These are phyloP conservation scores for Carex pumila DNA, from an alignment of 176 grass and related monocot genomes.

Conservation along the genomic window DNA sequence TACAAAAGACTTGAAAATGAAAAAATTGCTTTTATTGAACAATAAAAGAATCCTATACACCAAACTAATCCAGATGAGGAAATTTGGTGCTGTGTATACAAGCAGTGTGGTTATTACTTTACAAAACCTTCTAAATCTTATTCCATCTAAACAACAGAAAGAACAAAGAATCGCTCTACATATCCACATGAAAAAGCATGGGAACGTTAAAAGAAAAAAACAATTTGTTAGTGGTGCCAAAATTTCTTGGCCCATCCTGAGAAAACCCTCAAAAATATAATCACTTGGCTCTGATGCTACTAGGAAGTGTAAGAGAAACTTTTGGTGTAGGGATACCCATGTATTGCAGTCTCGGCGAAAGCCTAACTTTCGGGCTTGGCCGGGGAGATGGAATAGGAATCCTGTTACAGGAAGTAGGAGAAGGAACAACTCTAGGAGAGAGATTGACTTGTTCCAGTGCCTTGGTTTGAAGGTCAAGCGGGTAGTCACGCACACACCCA, in stretches of 20 bases:
- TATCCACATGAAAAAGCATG: not conserved
- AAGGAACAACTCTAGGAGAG: slow-evolving; percentile 50
- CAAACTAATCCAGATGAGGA: not conserved
- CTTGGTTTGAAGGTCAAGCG: slow-evolving; percentile 58
- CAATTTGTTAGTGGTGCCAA: slow-evolving; percentile 16
- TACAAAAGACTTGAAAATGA: not conserved
- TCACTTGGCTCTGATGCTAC: slow-evolving; percentile 43
- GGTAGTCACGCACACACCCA: slow-evolving; percentile 74
- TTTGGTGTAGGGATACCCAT: slow-evolving; percentile 65
- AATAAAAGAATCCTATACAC: not conserved
- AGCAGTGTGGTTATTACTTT: not conserved
- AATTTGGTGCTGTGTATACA: not conserved
- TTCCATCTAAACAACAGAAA: not conserved
- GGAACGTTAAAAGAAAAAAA: slow-evolving; percentile 7
- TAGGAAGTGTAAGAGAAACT: slow-evolving; percentile 60
- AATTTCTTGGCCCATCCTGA: not conserved
- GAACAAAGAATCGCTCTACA: slow-evolving; percentile 17
- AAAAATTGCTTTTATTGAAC: not conserved
- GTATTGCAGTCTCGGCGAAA: slow-evolving; percentile 64
- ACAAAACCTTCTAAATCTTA: not conserved
- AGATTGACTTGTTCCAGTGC: slow-evolving; percentile 91
- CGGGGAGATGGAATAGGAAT: slow-evolving; percentile 73
- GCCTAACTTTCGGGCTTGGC: slow-evolving; percentile 53
- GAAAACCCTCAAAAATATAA: not conserved
- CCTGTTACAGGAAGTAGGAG: slow-evolving; percentile 28